Percentiles rank a stretch among this genome's conserved stretches.
Evolutionary conservation across 2,329 filamentous ascomycete genomes (phyloP).

Genomic region (Pseudocercospora fijiensis): DNA sequence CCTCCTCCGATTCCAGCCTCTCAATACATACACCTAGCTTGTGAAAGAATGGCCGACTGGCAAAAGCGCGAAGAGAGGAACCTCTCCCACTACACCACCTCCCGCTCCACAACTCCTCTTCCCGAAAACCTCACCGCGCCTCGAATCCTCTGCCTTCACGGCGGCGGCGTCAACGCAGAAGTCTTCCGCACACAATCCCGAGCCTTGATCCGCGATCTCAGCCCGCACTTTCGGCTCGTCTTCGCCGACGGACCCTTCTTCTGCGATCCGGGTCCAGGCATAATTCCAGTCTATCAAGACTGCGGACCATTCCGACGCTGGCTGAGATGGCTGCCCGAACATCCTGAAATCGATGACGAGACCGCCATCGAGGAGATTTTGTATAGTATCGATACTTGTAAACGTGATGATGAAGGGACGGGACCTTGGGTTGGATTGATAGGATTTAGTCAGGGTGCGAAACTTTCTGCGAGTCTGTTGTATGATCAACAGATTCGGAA

Average conservation of each 20-base stretch:
- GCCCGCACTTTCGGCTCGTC: conserved; percentile 64
- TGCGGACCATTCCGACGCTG: conserved; percentile 64
- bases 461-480: conserved; percentile 48
- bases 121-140: conserved; percentile 43
- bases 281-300: conserved; percentile 64
- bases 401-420: conserved; percentile 46
- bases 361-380: conserved; percentile 49
- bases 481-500: conserved; percentile 60
- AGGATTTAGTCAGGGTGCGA: conserved; percentile 54
- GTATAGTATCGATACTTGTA: conserved; percentile 47
- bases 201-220: conserved; percentile 51
- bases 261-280: conserved; percentile 60
- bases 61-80: not conserved
- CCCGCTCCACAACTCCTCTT: conserved; percentile 11
- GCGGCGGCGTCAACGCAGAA: conserved; percentile 69
- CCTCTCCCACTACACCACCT: not conserved
- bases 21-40: not conserved
- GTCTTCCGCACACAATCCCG: conserved; percentile 71
- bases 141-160: conserved; percentile 77
- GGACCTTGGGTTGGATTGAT: conserved; percentile 53
- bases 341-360: conserved; percentile 55
- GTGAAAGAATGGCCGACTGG: not conserved
- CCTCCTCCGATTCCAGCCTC: not conserved
- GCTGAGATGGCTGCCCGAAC: conserved; percentile 63
- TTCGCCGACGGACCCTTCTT: conserved; percentile 70